Evolutionary conservation across 768 basidiomycete species (phyloP), one percentile per base, ranked within the genome.

Genomic region (Sarcodon aspratus): DNA sequence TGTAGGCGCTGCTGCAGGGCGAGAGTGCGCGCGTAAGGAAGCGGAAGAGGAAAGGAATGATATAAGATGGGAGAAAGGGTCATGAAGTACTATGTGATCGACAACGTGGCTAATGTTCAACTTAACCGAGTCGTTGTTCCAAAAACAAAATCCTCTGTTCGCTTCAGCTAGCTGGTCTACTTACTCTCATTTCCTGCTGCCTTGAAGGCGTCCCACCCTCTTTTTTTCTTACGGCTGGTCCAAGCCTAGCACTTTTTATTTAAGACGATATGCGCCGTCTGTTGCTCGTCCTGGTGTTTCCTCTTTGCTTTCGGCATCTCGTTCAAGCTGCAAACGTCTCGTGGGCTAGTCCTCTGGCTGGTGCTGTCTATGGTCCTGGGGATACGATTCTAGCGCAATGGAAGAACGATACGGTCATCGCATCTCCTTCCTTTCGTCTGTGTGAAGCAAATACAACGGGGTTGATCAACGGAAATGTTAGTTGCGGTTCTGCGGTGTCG

Each of bases 11-110:
- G 82, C 61, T 92, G 89, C 3, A 92, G 66, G 3, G 69, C 69
- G 36, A 90, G 75, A 0, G 84, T 78, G 35, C 69, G 70, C 7
- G 66, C 61, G 60, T 96, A 97, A 0, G 89, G 85, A 34, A 96
- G 61, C 21, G 92, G 93, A n/a, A 64, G 67, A 33, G 64, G 68
- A 65, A 95, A 94, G 59, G 78, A 69, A 61, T 95, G 86, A 63
- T 81, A 91, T 53, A 83, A 63, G 47, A 93, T 69, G 9, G 90
- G 83, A 17, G 80, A 74, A 33, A 79, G 59, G 21, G 60, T 50
- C 69, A 71, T 73, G 42, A n/a, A 11, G 46, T 33, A 46, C 21
- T 46, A 10, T 43, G 42, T 42, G 40, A 42, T n/a, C 40, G 40
- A 42, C 9, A 42, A 27, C 15, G 40, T 27, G 27, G 15, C 6